Conservation (phyloP, 345 rosid genomes). For the Eucalyptus regnans region DNA sequence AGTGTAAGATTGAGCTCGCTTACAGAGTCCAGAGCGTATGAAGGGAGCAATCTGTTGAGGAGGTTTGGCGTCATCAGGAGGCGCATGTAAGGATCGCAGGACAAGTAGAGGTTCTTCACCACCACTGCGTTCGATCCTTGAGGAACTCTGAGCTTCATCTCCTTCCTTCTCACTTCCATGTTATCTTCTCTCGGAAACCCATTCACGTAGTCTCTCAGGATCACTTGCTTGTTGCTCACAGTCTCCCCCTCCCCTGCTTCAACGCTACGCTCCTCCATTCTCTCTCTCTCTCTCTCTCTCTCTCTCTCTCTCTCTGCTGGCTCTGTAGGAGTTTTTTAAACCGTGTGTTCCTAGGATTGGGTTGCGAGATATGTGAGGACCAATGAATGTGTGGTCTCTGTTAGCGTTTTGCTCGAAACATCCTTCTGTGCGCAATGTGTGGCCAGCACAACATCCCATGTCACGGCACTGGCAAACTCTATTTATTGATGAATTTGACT, state of each 20-base stretch:
- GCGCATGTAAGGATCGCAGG: constrained; percentile 26
- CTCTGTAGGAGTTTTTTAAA: not conserved
- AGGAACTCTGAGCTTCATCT: not conserved
- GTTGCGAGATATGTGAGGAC: not conserved
- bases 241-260: not conserved
- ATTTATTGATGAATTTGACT: not conserved
- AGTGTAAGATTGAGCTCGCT: not conserved
- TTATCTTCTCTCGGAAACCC: constrained; percentile 15
- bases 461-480: not conserved
- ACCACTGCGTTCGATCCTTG: constrained; percentile 4
- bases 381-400: not conserved
- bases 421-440: not conserved
- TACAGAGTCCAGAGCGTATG: not conserved
- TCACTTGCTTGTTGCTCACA: constrained; percentile 22
- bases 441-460: not conserved
- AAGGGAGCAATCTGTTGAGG: not conserved
- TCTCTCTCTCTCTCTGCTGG: not conserved
- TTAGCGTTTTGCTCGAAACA: not conserved
- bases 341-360: not conserved
- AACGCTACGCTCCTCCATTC: not conserved
- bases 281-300: not conserved
- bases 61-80: not conserved
- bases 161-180: not conserved
- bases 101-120: constrained; percentile 25
- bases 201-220: constrained; percentile 4